phyloP scores from a whole-genome alignment of 805 yeast genomes.

The Geotrichum ghanense region DNA sequence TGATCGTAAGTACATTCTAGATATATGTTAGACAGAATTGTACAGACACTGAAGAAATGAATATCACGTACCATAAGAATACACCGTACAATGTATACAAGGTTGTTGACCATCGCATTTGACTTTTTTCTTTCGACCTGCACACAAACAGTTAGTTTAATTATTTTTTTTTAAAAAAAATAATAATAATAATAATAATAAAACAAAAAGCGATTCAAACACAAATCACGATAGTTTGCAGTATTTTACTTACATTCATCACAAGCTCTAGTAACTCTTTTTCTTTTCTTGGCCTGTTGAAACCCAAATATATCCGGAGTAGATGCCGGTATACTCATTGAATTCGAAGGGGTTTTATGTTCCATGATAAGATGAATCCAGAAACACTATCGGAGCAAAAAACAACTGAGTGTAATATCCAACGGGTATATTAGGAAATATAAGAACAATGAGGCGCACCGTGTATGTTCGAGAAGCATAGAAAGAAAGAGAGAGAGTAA shows the following conservation, averaged over 20 bases:
- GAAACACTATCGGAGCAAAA: too few species aligned
- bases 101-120: constrained; percentile 74
- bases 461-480: too few species aligned
- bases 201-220: too few species aligned
- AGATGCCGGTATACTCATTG: neutral
- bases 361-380: too few species aligned
- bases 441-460: too few species aligned
- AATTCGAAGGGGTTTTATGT: neutral
- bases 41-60: neutral
- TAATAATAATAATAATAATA: too few species aligned
- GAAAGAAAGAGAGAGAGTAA: too few species aligned
- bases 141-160: neutral
- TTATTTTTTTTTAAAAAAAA: neutral
- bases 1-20: constrained; percentile 67
- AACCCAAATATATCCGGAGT: neutral
- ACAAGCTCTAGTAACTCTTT: constrained; percentile 65
- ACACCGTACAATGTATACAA: constrained; percentile 76
- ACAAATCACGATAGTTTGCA: neutral
- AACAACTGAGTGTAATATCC: too few species aligned
- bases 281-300: constrained; percentile 30
- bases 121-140: constrained; percentile 53
- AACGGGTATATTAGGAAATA: too few species aligned
- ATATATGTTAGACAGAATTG: too few species aligned
- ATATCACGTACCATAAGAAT: constrained; percentile 41
- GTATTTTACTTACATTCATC: constrained; percentile 40